Evolutionary conservation across 2,329 filamentous ascomycete species (phyloP), one percentile per base, ranked within the genome.

Genomic region (Trichoderma simmonsii): DNA sequence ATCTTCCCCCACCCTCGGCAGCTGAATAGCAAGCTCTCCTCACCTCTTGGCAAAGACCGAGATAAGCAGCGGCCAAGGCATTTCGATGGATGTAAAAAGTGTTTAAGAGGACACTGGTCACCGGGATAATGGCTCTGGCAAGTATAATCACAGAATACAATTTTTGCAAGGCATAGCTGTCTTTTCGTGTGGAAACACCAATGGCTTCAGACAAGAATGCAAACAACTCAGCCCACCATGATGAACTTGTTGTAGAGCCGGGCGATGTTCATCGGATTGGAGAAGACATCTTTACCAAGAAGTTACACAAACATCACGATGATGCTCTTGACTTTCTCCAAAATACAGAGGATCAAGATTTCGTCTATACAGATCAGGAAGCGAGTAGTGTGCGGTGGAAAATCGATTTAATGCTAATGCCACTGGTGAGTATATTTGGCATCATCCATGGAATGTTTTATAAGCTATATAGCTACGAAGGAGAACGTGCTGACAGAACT

Each of bases 331-430:
- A 51, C n/a, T 51, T 51, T 21, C 43, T 51, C n/a, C 43, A 51
- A 51, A 9, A 9, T 51, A 21, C 43, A 51, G 43, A 24, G 24
- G 60, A 63, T 26, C 60, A 63, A 28, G 28, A 30, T 30, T 72
- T 72, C n/a, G 14, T 11, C 28, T 72, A 64, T 26, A 62, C 70
- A 11, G 70, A 34, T 39, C 18, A 64, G 36, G 72, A 73, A 43
- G 72, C 70, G 26, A 64, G 11, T 28, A 30, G 15, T 8, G 72
- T 73, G 6, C 70, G 72, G 18, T 73, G 72, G 72, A 73, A 73
- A 59, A 28, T 73, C 32, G 72, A 73, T 26, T 48, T 73, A 21
- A 65, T 71, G 26, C 28, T 72, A 26, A 28, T 73, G 59, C 72
- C 72, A 9, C 48, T 73, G 18, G 72, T 73, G 30, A 63, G 69